phyloP scores from a whole-genome alignment of 2,329 filamentous ascomycete species.

The Fusarium euwallaceae region DNA sequence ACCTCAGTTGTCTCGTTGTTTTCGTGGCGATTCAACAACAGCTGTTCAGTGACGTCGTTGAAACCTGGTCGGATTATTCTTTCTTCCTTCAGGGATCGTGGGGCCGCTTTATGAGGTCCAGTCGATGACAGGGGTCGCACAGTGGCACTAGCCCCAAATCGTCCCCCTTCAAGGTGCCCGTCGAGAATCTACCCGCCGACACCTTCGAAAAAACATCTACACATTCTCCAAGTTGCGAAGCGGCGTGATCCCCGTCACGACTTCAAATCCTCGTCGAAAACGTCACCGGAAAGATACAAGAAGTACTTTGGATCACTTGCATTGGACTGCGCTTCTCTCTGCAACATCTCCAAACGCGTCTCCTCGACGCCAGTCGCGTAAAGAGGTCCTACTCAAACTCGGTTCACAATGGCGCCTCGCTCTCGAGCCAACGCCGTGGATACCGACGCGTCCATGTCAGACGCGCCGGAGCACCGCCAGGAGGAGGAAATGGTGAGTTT shows the following conservation, averaged over 20 bases:
- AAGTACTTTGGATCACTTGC: not conserved
- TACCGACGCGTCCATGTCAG: constrained; percentile 73
- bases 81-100: constrained; percentile 44
- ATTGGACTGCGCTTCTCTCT: constrained; percentile 25
- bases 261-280: constrained; percentile 17
- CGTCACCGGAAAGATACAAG: not conserved
- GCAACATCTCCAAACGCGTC: constrained; percentile 59
- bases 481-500: constrained; percentile 64
- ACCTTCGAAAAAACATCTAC: constrained; percentile 52
- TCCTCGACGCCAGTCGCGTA: constrained; percentile 63
- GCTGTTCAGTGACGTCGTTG: constrained; percentile 42
- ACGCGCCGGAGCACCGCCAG: constrained; percentile 64
- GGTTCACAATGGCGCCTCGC: constrained; percentile 66
- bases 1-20: not conserved
- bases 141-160: constrained; percentile 51
- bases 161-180: constrained; percentile 51
- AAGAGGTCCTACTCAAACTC: constrained; percentile 56
- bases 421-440: constrained; percentile 67
- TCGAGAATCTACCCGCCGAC: constrained; percentile 51
- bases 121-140: constrained; percentile 41
- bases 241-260: constrained; percentile 22
- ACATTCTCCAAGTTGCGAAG: constrained; percentile 28
- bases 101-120: constrained; percentile 28
- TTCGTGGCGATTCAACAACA: not conserved
- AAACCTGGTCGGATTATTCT: constrained; percentile 41